A percentile compares a stretch with the other conserved stretches of the same genome.
Conservation (phyloP, 78 protist genomes). For the Acrasis kona region DNA sequence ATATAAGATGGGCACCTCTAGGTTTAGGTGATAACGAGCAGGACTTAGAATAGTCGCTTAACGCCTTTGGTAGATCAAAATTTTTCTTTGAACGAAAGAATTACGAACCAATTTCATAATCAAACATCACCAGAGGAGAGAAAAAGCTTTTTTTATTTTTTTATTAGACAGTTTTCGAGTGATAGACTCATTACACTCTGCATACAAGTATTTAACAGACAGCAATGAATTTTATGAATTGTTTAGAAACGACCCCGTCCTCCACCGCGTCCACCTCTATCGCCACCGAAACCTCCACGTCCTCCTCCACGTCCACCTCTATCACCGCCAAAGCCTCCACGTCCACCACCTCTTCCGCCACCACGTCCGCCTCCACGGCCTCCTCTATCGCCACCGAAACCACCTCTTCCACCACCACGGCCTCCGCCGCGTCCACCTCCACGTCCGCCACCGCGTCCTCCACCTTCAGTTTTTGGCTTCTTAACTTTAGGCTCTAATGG, state of each 20-base stretch:
- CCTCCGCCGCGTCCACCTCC: background rate
- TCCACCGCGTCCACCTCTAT: background rate
- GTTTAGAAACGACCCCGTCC: background rate
- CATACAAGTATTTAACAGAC: too few relatives aligned
- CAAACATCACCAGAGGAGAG: too few relatives aligned
- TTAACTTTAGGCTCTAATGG: background rate
- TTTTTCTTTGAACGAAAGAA: too few relatives aligned
- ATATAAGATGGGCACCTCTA: too few relatives aligned
- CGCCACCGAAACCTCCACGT: background rate
- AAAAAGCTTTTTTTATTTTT: too few relatives aligned
- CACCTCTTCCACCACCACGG: background rate
- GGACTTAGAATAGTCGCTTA: too few relatives aligned
- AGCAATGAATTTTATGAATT: too few relatives aligned
- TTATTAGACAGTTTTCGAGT: too few relatives aligned
- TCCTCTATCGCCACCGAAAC: background rate
- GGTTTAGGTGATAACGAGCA: too few relatives aligned
- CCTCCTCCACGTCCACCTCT: background rate
- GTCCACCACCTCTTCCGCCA: background rate
- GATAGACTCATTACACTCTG: too few relatives aligned
- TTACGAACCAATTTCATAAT: too few relatives aligned
- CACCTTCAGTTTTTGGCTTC: background rate
- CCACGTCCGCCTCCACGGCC: background rate
- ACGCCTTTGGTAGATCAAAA: too few relatives aligned
- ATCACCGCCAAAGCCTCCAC: background rate
- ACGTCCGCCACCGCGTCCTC: conserved; percentile 1